These are phyloP conservation scores for Nannizziopsis barbatae DNA, from an alignment of 2,329 filamentous ascomycete genomes.

Conservation along the genomic window DNA sequence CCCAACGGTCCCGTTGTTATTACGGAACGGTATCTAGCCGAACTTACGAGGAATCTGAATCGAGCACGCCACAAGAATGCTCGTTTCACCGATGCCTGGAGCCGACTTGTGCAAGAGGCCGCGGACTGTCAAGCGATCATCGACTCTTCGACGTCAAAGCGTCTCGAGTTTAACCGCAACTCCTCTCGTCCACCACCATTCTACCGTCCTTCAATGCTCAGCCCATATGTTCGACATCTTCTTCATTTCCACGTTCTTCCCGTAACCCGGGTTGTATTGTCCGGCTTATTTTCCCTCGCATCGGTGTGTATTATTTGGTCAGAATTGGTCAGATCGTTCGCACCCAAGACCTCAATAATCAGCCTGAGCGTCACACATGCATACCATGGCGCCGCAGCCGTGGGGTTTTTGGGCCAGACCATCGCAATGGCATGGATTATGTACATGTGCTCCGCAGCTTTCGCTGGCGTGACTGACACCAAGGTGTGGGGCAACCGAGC, in stretches of 20 bases:
- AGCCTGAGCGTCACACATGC: constrained; percentile 54
- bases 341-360: constrained; percentile 62
- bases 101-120: constrained; percentile 61
- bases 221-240: constrained; percentile 70
- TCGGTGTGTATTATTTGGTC: constrained; percentile 86
- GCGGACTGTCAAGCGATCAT: constrained; percentile 67
- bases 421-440: constrained; percentile 79
- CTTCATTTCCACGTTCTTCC: constrained; percentile 66
- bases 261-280: constrained; percentile 51
- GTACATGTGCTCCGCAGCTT: constrained; percentile 88
- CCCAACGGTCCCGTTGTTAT: constrained; percentile 63
- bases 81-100: constrained; percentile 79
- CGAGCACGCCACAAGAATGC: constrained; percentile 73
- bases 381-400: constrained; percentile 56
- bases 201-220: constrained; percentile 42
- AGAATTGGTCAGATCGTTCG: constrained; percentile 74
- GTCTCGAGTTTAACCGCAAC: constrained; percentile 59
- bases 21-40: constrained; percentile 84
- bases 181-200: constrained; percentile 46
- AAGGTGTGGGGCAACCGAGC: constrained; percentile 97
- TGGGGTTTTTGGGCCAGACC: constrained; percentile 77
- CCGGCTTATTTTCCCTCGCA: constrained; percentile 58
- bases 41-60: constrained; percentile 70
- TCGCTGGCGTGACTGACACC: constrained; percentile 79
- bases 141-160: constrained; percentile 69